Evolutionary conservation across 2,329 filamentous ascomycete genomes (phyloP).

Genomic region (Aspergillus quadrilineatus): DNA sequence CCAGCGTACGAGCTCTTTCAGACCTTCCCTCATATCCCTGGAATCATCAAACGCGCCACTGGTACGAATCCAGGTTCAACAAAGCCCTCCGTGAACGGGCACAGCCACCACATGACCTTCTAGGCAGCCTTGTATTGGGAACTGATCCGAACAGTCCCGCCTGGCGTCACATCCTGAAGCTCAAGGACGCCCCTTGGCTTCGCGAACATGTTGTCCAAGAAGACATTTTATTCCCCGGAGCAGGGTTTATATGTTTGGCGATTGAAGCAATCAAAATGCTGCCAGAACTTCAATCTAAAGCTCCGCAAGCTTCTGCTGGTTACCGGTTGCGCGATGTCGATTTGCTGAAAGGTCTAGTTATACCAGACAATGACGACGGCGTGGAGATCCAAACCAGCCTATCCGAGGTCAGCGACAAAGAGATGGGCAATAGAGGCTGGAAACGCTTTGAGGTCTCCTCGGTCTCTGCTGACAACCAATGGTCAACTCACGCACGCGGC

Average conservation of each 20-base stretch:
- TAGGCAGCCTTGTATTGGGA: not conserved
- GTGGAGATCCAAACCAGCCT: not conserved
- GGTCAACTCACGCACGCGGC: not conserved
- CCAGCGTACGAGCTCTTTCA: not conserved
- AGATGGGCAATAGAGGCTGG: not conserved
- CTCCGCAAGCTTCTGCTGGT: not conserved
- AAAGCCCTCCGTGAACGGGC: slow-evolving; percentile 7
- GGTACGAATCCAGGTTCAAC: slow-evolving; percentile 8
- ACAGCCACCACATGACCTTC: slow-evolving; percentile 11
- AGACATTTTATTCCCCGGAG: not conserved
- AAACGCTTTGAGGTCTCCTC: not conserved
- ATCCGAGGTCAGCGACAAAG: not conserved
- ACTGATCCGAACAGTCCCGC: not conserved
- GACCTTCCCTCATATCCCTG: slow-evolving; percentile 15
- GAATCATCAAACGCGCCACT: slow-evolving; percentile 6
- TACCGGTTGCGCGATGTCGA: not conserved
- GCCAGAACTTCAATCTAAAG: not conserved
- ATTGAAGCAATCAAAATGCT: not conserved
- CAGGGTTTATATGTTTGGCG: not conserved
- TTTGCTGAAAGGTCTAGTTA: not conserved
- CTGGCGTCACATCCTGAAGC: slow-evolving; percentile 1
- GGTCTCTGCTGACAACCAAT: not conserved
- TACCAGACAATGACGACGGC: not conserved
- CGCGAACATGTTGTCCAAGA: slow-evolving; percentile 2
- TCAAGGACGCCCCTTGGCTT: slow-evolving; percentile 4